Conservation (phyloP, 495 filamentous ascomycete genomes). For the Umbilicaria muhlenbergii region DNA sequence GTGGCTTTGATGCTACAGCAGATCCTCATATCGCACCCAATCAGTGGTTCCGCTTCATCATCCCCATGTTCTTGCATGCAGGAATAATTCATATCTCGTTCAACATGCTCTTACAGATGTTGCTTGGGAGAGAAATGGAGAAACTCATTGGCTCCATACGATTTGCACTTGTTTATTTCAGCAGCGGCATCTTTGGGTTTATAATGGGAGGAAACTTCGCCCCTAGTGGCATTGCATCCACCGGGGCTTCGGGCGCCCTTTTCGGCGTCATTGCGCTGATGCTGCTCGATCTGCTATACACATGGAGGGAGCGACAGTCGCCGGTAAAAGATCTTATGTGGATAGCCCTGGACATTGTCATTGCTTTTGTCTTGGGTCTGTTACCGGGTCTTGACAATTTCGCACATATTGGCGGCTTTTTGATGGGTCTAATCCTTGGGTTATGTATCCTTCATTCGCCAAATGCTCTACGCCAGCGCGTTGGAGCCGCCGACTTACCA, state of each 20-base stretch:
- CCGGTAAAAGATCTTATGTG: constrained; percentile 71
- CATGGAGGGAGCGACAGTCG: constrained; percentile 59
- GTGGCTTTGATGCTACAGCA: constrained; percentile 48
- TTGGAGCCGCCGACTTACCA: constrained; percentile 47
- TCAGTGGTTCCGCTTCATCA: constrained; percentile 94
- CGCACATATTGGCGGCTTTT: constrained; percentile 87
- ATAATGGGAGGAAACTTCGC: constrained; percentile 91
- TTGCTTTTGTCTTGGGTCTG: constrained; percentile 85
- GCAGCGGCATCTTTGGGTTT: constrained; percentile 89
- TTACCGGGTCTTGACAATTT: constrained; percentile 95
- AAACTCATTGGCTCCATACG: constrained; percentile 68
- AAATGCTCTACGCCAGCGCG: constrained; percentile 57
- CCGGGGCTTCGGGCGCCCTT: constrained; percentile 74
- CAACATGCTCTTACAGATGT: constrained; percentile 82
- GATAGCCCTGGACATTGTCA: constrained; percentile 66
- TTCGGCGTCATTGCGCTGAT: constrained; percentile 85
- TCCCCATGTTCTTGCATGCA: constrained; percentile 88
- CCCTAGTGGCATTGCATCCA: constrained; percentile 59
- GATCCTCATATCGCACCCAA: constrained; percentile 41
- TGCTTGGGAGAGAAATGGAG: constrained; percentile 83
- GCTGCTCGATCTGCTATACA: constrained; percentile 81
- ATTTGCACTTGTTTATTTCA: constrained; percentile 77
- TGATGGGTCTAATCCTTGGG: constrained; percentile 81
- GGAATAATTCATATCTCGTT: constrained; percentile 89
- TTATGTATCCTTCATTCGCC: constrained; percentile 80